Conservation (phyloP, 2,329 filamentous ascomycete species). For the Fusarium piperis region DNA sequence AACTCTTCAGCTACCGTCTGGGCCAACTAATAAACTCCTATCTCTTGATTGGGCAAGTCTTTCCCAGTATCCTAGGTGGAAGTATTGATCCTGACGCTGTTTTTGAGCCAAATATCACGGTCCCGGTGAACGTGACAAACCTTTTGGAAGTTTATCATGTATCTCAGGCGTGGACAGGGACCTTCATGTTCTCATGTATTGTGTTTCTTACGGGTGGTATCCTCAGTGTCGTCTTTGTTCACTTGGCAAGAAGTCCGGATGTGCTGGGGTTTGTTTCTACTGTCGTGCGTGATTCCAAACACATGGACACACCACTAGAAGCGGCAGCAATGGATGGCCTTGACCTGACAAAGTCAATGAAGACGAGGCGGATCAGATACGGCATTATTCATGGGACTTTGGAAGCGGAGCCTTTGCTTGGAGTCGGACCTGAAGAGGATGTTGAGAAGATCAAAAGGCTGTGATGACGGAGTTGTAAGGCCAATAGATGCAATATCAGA, state of each 20-base stretch:
- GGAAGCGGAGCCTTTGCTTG: background rate
- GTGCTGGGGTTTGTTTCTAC: background rate
- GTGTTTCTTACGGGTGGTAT: background rate
- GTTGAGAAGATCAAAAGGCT: background rate
- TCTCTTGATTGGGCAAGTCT: background rate
- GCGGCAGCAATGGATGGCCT: background rate
- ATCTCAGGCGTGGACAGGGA: background rate
- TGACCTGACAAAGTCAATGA: background rate
- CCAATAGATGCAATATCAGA: too few species aligned
- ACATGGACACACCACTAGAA: background rate
- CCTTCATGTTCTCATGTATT: background rate
- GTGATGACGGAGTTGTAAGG: background rate
- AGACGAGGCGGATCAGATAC: background rate
- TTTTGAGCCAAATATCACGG: background rate
- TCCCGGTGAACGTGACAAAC: background rate
- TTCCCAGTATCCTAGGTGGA: background rate
- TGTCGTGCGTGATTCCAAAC: constrained; percentile 1
- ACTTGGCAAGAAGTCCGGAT: background rate
- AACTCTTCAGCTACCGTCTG: background rate
- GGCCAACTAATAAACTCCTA: background rate
- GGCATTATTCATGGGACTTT: background rate
- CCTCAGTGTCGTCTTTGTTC: background rate
- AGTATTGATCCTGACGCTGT: background rate
- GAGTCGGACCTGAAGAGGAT: background rate
- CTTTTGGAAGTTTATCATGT: background rate